Conservation (phyloP, 1,139 yeast species). For the Nadsonia commutata region DNA sequence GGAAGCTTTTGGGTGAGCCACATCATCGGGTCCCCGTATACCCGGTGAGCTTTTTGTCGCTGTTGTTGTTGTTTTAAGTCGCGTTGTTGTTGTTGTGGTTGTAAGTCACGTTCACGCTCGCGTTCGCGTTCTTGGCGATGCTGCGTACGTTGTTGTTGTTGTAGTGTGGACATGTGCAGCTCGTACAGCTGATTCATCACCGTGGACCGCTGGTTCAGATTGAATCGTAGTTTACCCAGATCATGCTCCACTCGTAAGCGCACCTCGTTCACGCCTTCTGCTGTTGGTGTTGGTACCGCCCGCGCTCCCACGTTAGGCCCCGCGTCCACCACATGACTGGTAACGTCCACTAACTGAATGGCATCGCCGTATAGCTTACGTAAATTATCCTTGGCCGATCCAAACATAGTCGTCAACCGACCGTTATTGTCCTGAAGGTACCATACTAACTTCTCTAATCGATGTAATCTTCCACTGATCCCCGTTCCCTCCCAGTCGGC, state of each 20-base stretch:
- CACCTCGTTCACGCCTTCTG: not conserved
- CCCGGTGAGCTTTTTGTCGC: too few species aligned
- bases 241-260: not conserved
- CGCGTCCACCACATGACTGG: too few species aligned
- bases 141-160: not conserved
- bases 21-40: too few species aligned
- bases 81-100: conserved; percentile 4
- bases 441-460: conserved; percentile 13
- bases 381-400: not conserved
- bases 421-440: conserved; percentile 12
- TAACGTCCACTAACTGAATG: not conserved
- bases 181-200: not conserved
- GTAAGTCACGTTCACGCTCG: too few species aligned
- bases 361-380: not conserved
- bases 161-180: not conserved
- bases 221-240: not conserved
- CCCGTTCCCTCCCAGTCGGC: too few species aligned
- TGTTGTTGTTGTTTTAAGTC: conserved; percentile 6
- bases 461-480: not conserved
- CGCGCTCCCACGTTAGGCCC: too few species aligned
- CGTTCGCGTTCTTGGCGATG: not conserved
- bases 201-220: not conserved
- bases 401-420: conserved; percentile 4
- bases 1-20: too few species aligned
- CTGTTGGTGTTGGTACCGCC: not conserved